A percentile compares a stretch with the other conserved stretches of the same genome.
Conservation (phyloP, 805 yeast genomes). For the Yarrowia sp. region DNA sequence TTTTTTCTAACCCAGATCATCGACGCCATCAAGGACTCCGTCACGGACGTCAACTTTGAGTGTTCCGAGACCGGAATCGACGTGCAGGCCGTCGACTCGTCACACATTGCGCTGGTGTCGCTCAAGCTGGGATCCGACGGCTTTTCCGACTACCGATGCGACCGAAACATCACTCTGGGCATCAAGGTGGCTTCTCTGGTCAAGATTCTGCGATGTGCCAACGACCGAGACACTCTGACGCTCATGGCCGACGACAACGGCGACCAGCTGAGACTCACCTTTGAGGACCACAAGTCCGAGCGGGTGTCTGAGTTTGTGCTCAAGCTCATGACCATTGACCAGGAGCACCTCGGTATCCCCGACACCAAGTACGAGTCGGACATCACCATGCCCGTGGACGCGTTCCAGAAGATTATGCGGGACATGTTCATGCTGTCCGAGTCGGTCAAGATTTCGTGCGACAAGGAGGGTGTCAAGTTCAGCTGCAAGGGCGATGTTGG, state of each 20-base stretch:
- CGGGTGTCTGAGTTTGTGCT: constrained; percentile 90
- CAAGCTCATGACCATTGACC: constrained; percentile 95
- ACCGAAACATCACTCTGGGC: constrained; percentile 89
- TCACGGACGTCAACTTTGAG: constrained; percentile 93
- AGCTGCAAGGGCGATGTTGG: constrained; percentile 92
- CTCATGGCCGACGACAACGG: constrained; percentile 89
- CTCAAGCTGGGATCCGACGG: constrained; percentile 86
- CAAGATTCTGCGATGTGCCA: constrained; percentile 90
- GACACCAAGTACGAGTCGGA: constrained; percentile 91
- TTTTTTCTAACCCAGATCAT: constrained; percentile 58
- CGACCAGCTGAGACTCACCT: constrained; percentile 76
- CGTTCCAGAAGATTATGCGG: constrained; percentile 86
- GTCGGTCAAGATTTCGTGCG: constrained; percentile 81
- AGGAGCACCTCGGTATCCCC: constrained; percentile 91
- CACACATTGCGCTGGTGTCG: constrained; percentile 91
- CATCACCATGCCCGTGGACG: constrained; percentile 84
- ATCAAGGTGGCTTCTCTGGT: constrained; percentile 85
- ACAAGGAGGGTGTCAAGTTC: constrained; percentile 91
- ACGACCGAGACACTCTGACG: constrained; percentile 85
- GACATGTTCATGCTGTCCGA: constrained; percentile 88
- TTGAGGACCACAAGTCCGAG: constrained; percentile 91
- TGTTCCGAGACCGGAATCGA: constrained; percentile 95
- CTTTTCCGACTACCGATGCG: constrained; percentile 92
- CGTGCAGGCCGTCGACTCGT: constrained; percentile 96
- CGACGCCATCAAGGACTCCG: constrained; percentile 94